These are phyloP conservation scores for Annona squamosa DNA, from an alignment of 164 flowering plant genomes.

Conservation along the genomic window DNA sequence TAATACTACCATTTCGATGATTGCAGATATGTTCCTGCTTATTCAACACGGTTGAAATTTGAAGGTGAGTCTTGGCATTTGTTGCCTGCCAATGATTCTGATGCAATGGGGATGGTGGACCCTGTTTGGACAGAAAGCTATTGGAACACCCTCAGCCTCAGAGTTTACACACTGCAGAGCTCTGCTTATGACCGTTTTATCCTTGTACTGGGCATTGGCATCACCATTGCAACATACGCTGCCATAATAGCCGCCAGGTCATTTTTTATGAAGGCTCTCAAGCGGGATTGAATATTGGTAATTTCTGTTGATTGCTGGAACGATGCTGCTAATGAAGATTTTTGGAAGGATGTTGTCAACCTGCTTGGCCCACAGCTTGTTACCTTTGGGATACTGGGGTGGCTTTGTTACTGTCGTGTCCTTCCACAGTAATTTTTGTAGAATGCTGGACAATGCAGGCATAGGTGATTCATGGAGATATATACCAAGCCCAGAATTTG, in stretches of 20 bases:
- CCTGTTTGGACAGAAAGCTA: constrained; percentile 97
- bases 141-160: constrained; percentile 62
- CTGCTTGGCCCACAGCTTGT: not conserved
- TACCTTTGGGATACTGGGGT: not conserved
- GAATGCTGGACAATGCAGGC: not conserved
- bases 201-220: constrained; percentile 46
- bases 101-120: constrained; percentile 59
- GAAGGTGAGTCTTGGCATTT: constrained; percentile 61
- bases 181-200: constrained; percentile 48
- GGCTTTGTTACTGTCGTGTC: not conserved
- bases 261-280: constrained; percentile 52
- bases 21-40: constrained; percentile 91
- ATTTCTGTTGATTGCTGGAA: not conserved
- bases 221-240: constrained; percentile 55
- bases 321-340: not conserved
- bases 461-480: not conserved
- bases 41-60: constrained; percentile 75
- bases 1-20: not conserved
- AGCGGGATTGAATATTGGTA: constrained; percentile 46
- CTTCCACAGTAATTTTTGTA: not conserved
- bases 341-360: not conserved
- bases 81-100: constrained; percentile 54
- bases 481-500: not conserved
- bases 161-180: constrained; percentile 56
- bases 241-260: constrained; percentile 39